Conservation (phyloP, 306 rosid species). For the Citrullus colocynthis region DNA sequence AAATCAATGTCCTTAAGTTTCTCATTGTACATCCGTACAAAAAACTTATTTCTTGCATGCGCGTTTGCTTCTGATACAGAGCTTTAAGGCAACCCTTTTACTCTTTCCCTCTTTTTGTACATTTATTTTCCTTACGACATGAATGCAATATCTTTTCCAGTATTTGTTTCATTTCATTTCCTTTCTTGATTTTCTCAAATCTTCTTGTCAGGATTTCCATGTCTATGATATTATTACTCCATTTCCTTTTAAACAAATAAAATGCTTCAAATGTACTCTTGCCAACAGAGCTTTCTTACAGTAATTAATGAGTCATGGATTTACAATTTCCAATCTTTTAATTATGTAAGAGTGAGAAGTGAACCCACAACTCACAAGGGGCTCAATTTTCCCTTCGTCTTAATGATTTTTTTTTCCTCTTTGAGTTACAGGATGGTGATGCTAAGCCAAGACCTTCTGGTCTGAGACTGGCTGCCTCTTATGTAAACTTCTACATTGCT, state of each 20-base stretch:
- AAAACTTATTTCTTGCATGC: background rate
- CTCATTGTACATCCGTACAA: background rate
- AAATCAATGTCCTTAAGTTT: background rate
- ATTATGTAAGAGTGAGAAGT: background rate
- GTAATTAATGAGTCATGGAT: background rate
- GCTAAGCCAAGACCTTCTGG: slow-evolving; percentile 55
- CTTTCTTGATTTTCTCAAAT: background rate
- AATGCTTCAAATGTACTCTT: background rate
- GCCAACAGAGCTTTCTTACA: background rate
- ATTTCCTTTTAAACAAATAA: background rate
- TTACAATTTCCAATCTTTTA: background rate
- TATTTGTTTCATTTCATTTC: background rate
- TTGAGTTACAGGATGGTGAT: slow-evolving; percentile 23
- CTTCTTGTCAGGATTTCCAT: background rate
- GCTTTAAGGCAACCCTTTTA: background rate
- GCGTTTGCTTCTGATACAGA: background rate
- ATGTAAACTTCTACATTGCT: slow-evolving; percentile 83
- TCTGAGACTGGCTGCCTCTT: slow-evolving; percentile 87
- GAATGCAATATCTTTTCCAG: no score
- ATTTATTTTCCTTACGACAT: background rate
- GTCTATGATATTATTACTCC: background rate
- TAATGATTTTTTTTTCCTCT: background rate
- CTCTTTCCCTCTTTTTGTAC: background rate
- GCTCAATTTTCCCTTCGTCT: background rate
- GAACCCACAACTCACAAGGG: background rate